A percentile compares a stretch with the other conserved stretches of the same genome.
phyloP scores from a whole-genome alignment of 2,329 filamentous ascomycete genomes.

The Coleophoma eucalyptorum region DNA sequence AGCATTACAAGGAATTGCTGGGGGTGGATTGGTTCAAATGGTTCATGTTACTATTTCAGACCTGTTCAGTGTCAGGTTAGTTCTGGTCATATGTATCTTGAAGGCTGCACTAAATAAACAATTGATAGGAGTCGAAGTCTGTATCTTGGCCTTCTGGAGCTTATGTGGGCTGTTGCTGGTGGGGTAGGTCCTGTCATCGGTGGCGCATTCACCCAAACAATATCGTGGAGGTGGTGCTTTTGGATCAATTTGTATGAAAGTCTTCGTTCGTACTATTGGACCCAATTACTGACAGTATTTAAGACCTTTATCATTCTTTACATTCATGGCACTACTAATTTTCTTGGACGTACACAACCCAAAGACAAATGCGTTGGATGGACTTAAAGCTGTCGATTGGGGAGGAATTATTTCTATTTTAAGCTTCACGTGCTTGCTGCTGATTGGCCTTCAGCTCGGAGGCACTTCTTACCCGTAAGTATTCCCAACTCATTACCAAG shows the following conservation, averaged over 20 bases:
- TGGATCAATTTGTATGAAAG: conserved; percentile 18
- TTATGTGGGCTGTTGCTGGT: conserved; percentile 62
- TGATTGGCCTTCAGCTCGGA: conserved; percentile 72
- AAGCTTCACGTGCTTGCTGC: conserved; percentile 74
- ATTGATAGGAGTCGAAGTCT: conserved; percentile 23
- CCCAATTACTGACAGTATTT: background rate
- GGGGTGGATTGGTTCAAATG: conserved; percentile 41
- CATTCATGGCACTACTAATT: conserved; percentile 51
- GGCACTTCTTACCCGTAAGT: background rate
- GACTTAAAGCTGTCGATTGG: background rate
- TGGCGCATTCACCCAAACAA: conserved; percentile 50
- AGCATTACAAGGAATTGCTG: conserved; percentile 44
- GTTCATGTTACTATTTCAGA: conserved; percentile 47
- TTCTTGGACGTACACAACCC: conserved; percentile 63
- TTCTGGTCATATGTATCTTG: background rate
- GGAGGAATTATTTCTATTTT: conserved; percentile 43
- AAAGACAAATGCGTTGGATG: conserved; percentile 19
- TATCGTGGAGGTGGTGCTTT: conserved; percentile 32
- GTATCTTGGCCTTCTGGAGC: conserved; percentile 59
- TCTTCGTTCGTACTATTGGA: background rate
- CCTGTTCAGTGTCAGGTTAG: conserved; percentile 33
- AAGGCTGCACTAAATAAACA: background rate
- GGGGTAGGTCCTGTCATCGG: conserved; percentile 60
- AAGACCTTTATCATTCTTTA: conserved; percentile 8
- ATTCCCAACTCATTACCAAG: background rate